Percentiles rank a stretch among this genome's conserved stretches.
These are phyloP conservation scores for Aspergillus quadrilineatus DNA, from an alignment of 2,329 filamentous ascomycete genomes.

Conservation along the genomic window DNA sequence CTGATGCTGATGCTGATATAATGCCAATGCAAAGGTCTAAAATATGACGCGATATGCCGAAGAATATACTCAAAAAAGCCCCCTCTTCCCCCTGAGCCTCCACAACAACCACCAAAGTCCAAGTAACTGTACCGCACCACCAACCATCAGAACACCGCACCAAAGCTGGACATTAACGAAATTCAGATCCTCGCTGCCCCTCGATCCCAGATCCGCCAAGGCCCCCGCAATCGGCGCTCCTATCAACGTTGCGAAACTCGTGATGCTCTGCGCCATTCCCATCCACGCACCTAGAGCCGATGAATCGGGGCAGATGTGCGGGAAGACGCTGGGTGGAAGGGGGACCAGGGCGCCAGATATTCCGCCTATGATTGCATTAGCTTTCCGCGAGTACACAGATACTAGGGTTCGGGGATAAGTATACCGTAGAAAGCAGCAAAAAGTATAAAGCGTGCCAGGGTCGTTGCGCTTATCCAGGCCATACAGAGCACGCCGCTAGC, in stretches of 20 bases:
- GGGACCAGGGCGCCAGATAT: conserved; percentile 55
- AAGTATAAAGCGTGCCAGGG: conserved; percentile 52
- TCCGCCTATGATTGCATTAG: no score
- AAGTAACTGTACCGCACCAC: conserved; percentile 37
- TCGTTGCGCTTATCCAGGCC: conserved; percentile 56
- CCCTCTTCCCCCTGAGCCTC: conserved; percentile 18
- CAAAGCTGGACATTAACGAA: conserved; percentile 50
- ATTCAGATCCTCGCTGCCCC: conserved; percentile 23
- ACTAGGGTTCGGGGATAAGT: neutral
- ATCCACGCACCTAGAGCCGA: conserved; percentile 48
- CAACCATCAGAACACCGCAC: conserved; percentile 40
- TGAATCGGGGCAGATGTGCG: conserved; percentile 49
- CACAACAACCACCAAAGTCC: conserved; percentile 21
- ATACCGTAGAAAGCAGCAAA: conserved; percentile 61
- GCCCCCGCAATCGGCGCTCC: conserved; percentile 52
- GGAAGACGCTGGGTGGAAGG: conserved; percentile 60
- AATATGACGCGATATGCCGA: no score
- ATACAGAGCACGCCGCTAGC: conserved; percentile 43
- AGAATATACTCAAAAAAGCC: neutral
- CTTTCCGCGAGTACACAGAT: neutral
- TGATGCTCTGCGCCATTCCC: conserved; percentile 51
- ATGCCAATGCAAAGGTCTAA: no score
- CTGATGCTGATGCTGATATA: no score
- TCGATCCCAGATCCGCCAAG: conserved; percentile 40
- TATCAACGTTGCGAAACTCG: conserved; percentile 48